These are phyloP conservation scores for Cydonia oblonga DNA, from an alignment of 331 rosid genomes.

Conservation along the genomic window DNA sequence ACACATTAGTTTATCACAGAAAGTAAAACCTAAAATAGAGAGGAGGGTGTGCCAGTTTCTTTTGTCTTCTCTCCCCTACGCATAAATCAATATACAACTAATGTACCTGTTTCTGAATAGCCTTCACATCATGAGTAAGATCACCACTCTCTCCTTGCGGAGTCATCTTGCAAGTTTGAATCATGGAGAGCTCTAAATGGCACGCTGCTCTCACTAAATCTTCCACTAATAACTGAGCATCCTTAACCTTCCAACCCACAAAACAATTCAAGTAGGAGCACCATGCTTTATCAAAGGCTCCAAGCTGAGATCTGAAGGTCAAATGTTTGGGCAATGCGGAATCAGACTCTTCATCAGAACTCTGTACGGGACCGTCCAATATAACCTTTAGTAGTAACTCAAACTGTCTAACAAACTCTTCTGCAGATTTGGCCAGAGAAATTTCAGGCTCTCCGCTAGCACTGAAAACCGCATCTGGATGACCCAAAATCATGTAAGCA, in stretches of 20 bases:
- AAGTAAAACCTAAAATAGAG: no score
- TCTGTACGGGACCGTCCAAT: conserved; percentile 56
- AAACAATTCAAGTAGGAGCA: conserved; percentile 87
- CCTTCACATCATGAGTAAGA: conserved; percentile 92
- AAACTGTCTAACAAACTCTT: conserved; percentile 56
- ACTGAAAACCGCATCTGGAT: conserved; percentile 94
- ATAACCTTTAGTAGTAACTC: conserved; percentile 63
- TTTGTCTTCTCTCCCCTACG: not conserved
- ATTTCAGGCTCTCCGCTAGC: conserved; percentile 69
- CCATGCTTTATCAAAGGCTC: conserved; percentile 85
- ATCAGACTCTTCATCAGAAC: conserved; percentile 53
- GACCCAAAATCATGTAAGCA: conserved; percentile 93
- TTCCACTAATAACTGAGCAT: conserved; percentile 69
- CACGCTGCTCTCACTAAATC: conserved; percentile 98
- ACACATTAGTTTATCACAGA: not conserved
- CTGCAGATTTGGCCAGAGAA: conserved; percentile 64
- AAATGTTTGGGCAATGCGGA: conserved; percentile 34
- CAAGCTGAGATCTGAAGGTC: conserved; percentile 80
- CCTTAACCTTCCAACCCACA: conserved; percentile 87
- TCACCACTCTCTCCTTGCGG: conserved; percentile 41
- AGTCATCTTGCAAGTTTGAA: conserved; percentile 83
- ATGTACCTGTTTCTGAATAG: conserved; percentile 75
- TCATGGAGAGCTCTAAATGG: conserved; percentile 93
- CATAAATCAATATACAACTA: not conserved
- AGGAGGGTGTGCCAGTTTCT: not conserved